Evolutionary conservation across 208 protist genomes (phyloP), one percentile per base, ranked within the genome.

Genomic region (Wallacemonas sp.): DNA sequence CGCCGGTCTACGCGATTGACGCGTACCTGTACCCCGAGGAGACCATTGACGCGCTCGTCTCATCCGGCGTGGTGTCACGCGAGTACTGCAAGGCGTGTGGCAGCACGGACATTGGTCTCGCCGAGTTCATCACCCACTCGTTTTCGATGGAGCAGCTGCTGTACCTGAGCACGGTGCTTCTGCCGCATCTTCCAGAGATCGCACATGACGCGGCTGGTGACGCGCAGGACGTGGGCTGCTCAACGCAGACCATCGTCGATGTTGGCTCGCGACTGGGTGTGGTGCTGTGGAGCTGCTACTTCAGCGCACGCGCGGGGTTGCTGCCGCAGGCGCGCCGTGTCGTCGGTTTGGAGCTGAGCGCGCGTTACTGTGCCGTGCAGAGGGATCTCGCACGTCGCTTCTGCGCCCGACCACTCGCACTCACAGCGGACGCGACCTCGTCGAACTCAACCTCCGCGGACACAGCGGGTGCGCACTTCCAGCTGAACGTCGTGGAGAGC

Each of bases 71-170:
- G 30, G 38, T 95, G 24, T 47, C 72, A 2, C 78, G 86, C n/a
- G 65, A 87, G 43, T 95, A 93, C 72, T 95, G 89, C 70, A 27
- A 49, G 21, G 27, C 47, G 14, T 95, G 89, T 72, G 86, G 89
- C 1, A 74, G 77, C 27, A 78, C 68, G 3, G 69, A 85, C 16
- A 72, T 93, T 65, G 83, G 67, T 2, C 61, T 85, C 11, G 54
- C 72, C 12, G 79, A 90, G 19, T 95, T 89, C 44, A 91, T 95
- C 54, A 92, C 89, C 19, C 89, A 95, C 73, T 91, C 83, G 70
- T 90, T 95, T 62, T 87, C 85, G 4, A 71, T 82, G 46, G 84
- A 95, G 26, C 85, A 95, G 62, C 75, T 95, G 14, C 24, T 93
- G 9, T 95, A 81, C 71, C 49, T 95, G 14, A 83, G 72, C 41